phyloP scores from a whole-genome alignment of 352 stramenopile genomes.

The Globisporangium megalacanthum region DNA sequence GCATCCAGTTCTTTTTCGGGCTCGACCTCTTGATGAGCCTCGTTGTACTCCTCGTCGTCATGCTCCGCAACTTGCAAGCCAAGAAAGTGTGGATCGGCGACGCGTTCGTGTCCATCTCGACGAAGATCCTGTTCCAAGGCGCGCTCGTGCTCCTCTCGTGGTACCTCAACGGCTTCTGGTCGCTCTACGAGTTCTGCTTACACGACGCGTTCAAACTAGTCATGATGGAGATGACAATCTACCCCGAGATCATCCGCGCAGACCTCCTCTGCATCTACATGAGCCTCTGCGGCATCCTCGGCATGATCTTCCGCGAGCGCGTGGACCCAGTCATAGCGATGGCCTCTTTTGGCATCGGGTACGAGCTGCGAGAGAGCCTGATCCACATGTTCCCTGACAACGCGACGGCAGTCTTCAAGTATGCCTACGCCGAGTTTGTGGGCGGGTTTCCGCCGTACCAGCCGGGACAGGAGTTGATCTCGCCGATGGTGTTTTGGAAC shows the following conservation, averaged over 20 bases:
- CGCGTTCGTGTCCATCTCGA: slow-evolving; percentile 28
- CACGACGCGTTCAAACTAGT: slow-evolving; percentile 23
- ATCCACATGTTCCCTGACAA: background rate
- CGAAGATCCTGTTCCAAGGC: slow-evolving; percentile 21
- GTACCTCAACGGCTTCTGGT: slow-evolving; percentile 42
- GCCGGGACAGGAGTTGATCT: background rate
- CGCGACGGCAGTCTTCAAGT: background rate
- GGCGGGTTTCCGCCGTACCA: background rate
- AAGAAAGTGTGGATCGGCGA: slow-evolving; percentile 39
- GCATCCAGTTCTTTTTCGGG: slow-evolving; percentile 36
- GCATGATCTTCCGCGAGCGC: slow-evolving; percentile 6
- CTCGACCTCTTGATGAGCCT: slow-evolving; percentile 26
- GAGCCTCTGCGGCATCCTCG: slow-evolving; percentile 4
- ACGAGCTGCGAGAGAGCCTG: background rate
- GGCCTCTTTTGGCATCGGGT: slow-evolving; percentile 2
- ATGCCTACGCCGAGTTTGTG: slow-evolving; percentile 2
- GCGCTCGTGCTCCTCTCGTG: slow-evolving; percentile 32
- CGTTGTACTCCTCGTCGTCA: slow-evolving; percentile 23
- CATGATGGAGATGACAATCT: background rate
- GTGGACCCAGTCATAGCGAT: slow-evolving; percentile 7
- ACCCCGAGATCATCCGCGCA: slow-evolving; percentile 11
- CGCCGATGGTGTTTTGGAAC: slow-evolving; percentile 21
- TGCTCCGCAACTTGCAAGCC: slow-evolving; percentile 24
- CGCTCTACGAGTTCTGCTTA: slow-evolving; percentile 36
- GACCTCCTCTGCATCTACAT: slow-evolving; percentile 17